phyloP scores from a whole-genome alignment of 805 yeast genomes.

The Yamadazyma kitorensis region DNA sequence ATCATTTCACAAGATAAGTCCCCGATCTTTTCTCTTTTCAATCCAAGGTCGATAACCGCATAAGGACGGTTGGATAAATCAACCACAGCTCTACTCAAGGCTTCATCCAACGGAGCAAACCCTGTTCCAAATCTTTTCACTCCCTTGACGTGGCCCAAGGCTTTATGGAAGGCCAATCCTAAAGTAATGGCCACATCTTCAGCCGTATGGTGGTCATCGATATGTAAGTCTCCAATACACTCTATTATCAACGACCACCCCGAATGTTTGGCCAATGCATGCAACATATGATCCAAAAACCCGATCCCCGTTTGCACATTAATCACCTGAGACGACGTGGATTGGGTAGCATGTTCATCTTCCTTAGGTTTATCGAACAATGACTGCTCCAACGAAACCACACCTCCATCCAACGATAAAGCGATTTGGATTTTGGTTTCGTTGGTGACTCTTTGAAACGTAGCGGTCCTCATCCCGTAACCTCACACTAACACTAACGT shows the following conservation, averaged over 20 bases:
- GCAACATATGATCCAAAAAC: slow-evolving; percentile 94
- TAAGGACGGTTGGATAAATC: slow-evolving; percentile 91
- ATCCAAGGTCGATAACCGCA: slow-evolving; percentile 85
- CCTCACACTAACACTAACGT: too few species aligned
- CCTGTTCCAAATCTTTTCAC: slow-evolving; percentile 91
- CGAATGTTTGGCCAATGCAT: slow-evolving; percentile 93
- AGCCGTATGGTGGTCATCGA: slow-evolving; percentile 96
- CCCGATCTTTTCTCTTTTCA: slow-evolving; percentile 91
- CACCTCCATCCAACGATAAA: slow-evolving; percentile 81
- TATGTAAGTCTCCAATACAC: slow-evolving; percentile 91
- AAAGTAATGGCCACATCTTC: slow-evolving; percentile 94
- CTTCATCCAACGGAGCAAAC: slow-evolving; percentile 96
- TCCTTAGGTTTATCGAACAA: slow-evolving; percentile 39
- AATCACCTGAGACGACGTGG: slow-evolving; percentile 68
- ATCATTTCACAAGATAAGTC: slow-evolving; percentile 93
- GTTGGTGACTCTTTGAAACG: slow-evolving; percentile 72
- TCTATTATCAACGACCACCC: slow-evolving; percentile 93
- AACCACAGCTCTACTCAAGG: slow-evolving; percentile 92
- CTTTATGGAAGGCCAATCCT: slow-evolving; percentile 85
- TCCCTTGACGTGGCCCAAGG: slow-evolving; percentile 86
- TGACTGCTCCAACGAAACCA: slow-evolving; percentile 59
- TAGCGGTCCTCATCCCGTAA: slow-evolving; percentile 34
- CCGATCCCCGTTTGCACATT: slow-evolving; percentile 90
- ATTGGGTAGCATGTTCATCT: slow-evolving; percentile 62
- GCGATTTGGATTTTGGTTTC: slow-evolving; percentile 92